These are phyloP conservation scores for Populus nigra DNA, from an alignment of 345 rosid species.

Conservation along the genomic window DNA sequence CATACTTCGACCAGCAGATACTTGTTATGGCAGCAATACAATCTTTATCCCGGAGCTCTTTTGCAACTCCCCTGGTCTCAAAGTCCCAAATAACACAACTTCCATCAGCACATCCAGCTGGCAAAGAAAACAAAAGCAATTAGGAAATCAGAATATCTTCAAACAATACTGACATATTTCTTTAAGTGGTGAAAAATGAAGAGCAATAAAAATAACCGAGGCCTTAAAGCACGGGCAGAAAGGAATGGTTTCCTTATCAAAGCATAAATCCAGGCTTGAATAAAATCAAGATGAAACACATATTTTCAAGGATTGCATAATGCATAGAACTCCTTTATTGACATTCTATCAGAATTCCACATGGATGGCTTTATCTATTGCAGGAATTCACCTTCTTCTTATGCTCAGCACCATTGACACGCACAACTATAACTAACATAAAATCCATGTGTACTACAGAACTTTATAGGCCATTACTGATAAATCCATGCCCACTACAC, in stretches of 20 bases:
- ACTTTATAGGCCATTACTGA: no score
- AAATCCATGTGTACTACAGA: no score
- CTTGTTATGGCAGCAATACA: slow-evolving; percentile 84
- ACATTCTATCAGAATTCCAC: not conserved
- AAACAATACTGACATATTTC: not conserved
- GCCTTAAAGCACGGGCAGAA: not conserved
- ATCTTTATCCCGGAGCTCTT: slow-evolving; percentile 79
- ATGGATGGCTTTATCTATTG: not conserved
- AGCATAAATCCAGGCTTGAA: not conserved
- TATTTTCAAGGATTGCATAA: not conserved
- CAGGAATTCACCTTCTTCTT: no score
- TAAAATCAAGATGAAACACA: not conserved
- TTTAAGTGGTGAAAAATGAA: not conserved
- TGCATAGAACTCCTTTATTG: not conserved
- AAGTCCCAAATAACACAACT: slow-evolving; percentile 94
- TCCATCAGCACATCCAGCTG: slow-evolving; percentile 98
- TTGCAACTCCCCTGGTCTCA: slow-evolving; percentile 91
- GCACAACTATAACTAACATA: no score
- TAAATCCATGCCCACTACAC: no score
- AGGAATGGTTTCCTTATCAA: not conserved
- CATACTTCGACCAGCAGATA: slow-evolving; percentile 90
- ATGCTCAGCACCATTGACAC: no score
- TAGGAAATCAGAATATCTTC: slow-evolving; percentile 1
- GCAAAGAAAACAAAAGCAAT: not conserved
- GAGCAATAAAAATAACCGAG: not conserved